Conservation (phyloP, 208 protist genomes). For the Leishmania amazonensis region DNA sequence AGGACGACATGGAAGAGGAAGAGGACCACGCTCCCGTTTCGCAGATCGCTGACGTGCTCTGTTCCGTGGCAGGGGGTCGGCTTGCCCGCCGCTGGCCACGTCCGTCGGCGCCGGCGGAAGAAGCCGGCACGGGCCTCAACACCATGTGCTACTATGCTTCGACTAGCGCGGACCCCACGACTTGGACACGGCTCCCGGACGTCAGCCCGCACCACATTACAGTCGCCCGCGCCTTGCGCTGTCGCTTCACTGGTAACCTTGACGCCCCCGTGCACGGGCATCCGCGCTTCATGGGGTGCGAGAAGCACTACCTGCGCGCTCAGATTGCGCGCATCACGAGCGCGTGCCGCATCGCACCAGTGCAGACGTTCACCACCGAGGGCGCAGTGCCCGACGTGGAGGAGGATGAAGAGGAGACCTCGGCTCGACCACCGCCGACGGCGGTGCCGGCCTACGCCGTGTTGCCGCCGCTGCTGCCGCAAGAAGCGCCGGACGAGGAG, state of each 20-base stretch:
- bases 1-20: constrained; percentile 57
- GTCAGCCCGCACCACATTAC: constrained; percentile 92
- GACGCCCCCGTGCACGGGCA: constrained; percentile 82
- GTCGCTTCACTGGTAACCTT: constrained; percentile 93
- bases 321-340: constrained; percentile 95
- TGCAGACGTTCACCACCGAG: constrained; percentile 81
- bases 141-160: constrained; percentile 91
- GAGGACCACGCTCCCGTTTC: constrained; percentile 71
- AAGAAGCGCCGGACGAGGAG: constrained; percentile 85
- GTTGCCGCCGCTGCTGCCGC: constrained; percentile 81
- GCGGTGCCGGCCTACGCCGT: constrained; percentile 76
- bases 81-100: constrained; percentile 39
- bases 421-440: constrained; percentile 52
- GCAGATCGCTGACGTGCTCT: constrained; percentile 76
- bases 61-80: constrained; percentile 34
- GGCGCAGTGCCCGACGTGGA: constrained; percentile 83
- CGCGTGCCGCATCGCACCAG: constrained; percentile 86
- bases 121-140: constrained; percentile 85
- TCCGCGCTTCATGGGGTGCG: constrained; percentile 92
- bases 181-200: constrained; percentile 90
- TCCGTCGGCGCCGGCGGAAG: constrained; percentile 49
- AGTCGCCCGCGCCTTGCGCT: constrained; percentile 77
- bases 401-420: constrained; percentile 48
- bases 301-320: constrained; percentile 94
- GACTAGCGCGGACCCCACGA: constrained; percentile 67